Base-by-base conservation (phyloP, 345 rosid species). In the Iberis pinnata region DNA sequence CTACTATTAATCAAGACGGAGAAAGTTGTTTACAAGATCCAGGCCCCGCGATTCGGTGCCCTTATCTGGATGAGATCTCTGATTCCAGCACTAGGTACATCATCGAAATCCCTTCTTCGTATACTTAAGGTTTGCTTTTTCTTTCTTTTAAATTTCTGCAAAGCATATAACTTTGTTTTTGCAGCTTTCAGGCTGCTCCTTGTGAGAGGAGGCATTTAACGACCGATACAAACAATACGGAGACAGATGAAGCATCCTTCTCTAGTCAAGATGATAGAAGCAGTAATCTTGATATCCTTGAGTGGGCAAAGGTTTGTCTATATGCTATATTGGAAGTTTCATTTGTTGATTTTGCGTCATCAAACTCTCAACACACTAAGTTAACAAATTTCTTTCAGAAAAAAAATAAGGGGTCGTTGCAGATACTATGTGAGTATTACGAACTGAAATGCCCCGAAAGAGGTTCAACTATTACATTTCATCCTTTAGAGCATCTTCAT, bases 401-500 rank as follows among this genome's bases (percentile, higher is more conserved):
- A 63, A 82, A 87, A 63, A 71, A 74, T 29, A 74, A 79, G 20
- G 98, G 98, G 46, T 74, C 95, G 25, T 72, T 90, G 48, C 96
- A 80, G 75, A 76, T 90, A 42, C 65, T 90, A 7, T 79, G 95
- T 25, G 87, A 84, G 65, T 90, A 86, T 72, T 80, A 80, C 64
- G 76, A 50, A 48, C 64, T 80, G 58, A 67, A 64, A 18, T 80
- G 76, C 49, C 95, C 95, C 9, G 69, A 67, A 19, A 78, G 98
- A 72, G 96, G 98, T 55, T 76, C 85, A 33, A 73, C 74, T 22
- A 63, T 90, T 27, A 73, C 56, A 63, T 82, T 90, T 81, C 96
- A 82, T 72, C 96, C 98, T 16, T 53, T 90, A 69, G 92, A 87
- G 67, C 95, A 90, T 56, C 85, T 87, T 71, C 92, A 90, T 73